Percentiles rank a stretch among this genome's conserved stretches.
phyloP scores from a whole-genome alignment of 192 early-diverging fungal genomes.

The Backusella psychrophila region DNA sequence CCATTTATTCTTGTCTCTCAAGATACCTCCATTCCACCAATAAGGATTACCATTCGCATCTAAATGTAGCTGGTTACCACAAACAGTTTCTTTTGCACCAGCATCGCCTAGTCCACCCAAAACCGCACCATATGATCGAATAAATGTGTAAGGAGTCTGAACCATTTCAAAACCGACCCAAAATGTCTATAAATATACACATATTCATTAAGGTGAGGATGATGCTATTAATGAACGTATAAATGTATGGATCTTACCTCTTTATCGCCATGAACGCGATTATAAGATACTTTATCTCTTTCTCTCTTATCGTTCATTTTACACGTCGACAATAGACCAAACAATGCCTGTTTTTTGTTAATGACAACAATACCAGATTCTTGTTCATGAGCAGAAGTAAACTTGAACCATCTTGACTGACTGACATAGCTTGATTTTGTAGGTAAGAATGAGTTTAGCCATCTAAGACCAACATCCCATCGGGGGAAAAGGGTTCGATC shows the following conservation, averaged over 20 bases:
- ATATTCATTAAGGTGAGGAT: neutral
- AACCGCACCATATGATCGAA: conserved; percentile 45
- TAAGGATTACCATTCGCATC: conserved; percentile 37
- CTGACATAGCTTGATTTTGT: conserved; percentile 39
- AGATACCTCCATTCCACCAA: conserved; percentile 55
- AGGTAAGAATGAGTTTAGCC: conserved; percentile 52
- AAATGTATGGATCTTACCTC: conserved; percentile 34
- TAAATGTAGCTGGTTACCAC: conserved; percentile 47
- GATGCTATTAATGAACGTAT: neutral
- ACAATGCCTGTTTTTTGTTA: conserved; percentile 47
- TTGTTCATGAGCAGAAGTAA: conserved; percentile 50
- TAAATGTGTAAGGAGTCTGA: conserved; percentile 51
- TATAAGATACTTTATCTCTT: conserved; percentile 48
- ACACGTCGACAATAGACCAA: conserved; percentile 54
- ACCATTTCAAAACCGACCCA: conserved; percentile 66
- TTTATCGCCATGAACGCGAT: conserved; percentile 60
- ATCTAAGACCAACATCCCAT: conserved; percentile 31
- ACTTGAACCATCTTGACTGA: conserved; percentile 39
- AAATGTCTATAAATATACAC: conserved; percentile 35
- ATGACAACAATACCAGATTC: conserved; percentile 62
- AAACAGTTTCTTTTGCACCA: conserved; percentile 30
- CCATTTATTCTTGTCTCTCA: conserved; percentile 46
- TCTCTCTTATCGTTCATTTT: conserved; percentile 53
- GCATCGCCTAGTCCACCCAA: conserved; percentile 47
- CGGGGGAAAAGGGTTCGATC: conserved; percentile 57